These are phyloP conservation scores for Penicillium vulpinum DNA, from an alignment of 2,329 filamentous ascomycete genomes.

Conservation along the genomic window DNA sequence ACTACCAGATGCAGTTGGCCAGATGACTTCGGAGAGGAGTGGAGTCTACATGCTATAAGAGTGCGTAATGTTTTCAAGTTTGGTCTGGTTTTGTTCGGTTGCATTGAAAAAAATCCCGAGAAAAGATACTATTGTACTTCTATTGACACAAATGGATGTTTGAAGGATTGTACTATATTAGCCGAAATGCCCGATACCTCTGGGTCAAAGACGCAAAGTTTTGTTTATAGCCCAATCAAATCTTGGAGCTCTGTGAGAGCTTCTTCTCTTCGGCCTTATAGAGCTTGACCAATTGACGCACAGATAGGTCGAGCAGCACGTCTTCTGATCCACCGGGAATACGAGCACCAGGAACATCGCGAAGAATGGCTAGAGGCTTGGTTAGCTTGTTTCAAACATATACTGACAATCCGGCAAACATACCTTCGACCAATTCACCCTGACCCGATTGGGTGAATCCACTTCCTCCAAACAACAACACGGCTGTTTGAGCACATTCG, in stretches of 20 bases:
- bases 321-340: constrained; percentile 72
- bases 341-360: constrained; percentile 62
- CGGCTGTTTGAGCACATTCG: constrained; percentile 68
- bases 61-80: background rate
- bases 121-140: background rate
- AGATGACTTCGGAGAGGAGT: background rate
- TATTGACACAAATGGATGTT: background rate
- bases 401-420: constrained; percentile 30
- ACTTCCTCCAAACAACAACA: constrained; percentile 72
- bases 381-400: constrained; percentile 20
- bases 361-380: constrained; percentile 55
- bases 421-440: constrained; percentile 69
- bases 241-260: constrained; percentile 31
- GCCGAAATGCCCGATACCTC: background rate
- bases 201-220: background rate
- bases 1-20: background rate
- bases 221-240: constrained; percentile 14
- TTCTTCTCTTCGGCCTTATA: constrained; percentile 47
- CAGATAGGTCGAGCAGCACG: constrained; percentile 68
- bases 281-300: constrained; percentile 70
- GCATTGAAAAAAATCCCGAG: background rate
- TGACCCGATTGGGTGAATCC: constrained; percentile 69
- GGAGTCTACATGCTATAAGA: background rate
- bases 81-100: no score
- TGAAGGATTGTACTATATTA: background rate